A percentile compares a stretch with the other conserved stretches of the same genome.
Conservation (phyloP, 2,329 filamentous ascomycete genomes). For the Stagonosporopsis rhizophila region DNA sequence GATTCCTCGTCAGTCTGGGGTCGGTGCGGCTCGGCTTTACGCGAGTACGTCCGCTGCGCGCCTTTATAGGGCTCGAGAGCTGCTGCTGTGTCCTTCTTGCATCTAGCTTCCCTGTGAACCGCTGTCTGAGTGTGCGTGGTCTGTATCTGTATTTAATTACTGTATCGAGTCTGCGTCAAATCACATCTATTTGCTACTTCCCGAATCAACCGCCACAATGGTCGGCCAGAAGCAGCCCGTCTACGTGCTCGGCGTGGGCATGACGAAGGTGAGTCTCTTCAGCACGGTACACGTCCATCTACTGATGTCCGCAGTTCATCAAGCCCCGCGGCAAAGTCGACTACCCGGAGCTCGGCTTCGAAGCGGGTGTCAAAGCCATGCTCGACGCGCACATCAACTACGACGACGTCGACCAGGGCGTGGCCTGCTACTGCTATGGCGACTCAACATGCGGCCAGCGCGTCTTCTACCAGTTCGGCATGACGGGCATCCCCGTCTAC, state of each 20-base stretch:
- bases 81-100: neutral
- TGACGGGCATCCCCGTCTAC: slow-evolving; percentile 95
- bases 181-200: too few species aligned
- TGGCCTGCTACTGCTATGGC: slow-evolving; percentile 98
- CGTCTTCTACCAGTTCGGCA: slow-evolving; percentile 98
- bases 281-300: too few species aligned
- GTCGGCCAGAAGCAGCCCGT: slow-evolving; percentile 61
- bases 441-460: slow-evolving; percentile 94
- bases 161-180: too few species aligned
- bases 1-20: slow-evolving; percentile 5
- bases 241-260: slow-evolving; percentile 96
- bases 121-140: neutral
- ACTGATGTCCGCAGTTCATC: slow-evolving; percentile 71
- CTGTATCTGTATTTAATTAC: neutral
- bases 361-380: slow-evolving; percentile 89
- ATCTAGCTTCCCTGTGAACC: neutral
- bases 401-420: slow-evolving; percentile 91
- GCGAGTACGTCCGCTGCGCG: neutral
- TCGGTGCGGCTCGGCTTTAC: slow-evolving; percentile 6
- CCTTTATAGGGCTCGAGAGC: slow-evolving; percentile 10
- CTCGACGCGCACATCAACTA: slow-evolving; percentile 87
- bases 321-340: slow-evolving; percentile 93
- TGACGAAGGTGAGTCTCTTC: slow-evolving; percentile 70
- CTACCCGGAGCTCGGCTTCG: slow-evolving; percentile 93
- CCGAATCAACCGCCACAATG: slow-evolving; percentile 51